Evolutionary conservation across 305 asterid species (phyloP).

Genomic region (Caryopteris hybrid): DNA sequence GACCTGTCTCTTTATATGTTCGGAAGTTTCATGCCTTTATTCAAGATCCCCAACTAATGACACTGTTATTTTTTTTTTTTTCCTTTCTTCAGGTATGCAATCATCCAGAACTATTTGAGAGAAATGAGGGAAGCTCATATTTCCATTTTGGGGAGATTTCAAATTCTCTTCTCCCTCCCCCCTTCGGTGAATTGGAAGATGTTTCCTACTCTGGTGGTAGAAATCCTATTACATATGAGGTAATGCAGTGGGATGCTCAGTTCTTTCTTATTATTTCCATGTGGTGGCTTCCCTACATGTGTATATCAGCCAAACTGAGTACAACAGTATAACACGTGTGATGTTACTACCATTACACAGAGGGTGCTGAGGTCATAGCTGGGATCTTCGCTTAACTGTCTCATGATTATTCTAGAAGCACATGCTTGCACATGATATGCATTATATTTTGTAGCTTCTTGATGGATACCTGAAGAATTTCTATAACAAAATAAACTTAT

Average conservation of each 20-base stretch:
- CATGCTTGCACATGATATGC: conserved; percentile 1
- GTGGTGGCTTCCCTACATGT: background rate
- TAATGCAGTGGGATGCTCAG: conserved; percentile 21
- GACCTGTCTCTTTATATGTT: background rate
- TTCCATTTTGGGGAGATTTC: conserved; percentile 83
- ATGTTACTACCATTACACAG: background rate
- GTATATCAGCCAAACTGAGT: background rate
- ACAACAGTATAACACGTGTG: background rate
- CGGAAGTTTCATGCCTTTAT: background rate
- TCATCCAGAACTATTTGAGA: conserved; percentile 98
- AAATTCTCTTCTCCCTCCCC: conserved; percentile 81
- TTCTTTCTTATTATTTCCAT: conserved; percentile 1
- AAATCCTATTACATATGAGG: conserved; percentile 87
- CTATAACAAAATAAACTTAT: background rate
- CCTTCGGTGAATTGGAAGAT: conserved; percentile 87
- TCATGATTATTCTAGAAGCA: background rate
- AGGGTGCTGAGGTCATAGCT: background rate
- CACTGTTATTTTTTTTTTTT: background rate
- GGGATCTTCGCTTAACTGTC: background rate
- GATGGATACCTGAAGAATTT: background rate
- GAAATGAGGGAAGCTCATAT: conserved; percentile 92
- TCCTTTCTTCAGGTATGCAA: conserved; percentile 71
- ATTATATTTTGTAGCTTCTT: background rate
- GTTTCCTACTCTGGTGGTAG: conserved; percentile 70
- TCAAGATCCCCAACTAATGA: background rate